These are phyloP conservation scores for Eustoma russellianum DNA, from an alignment of 257 asterid genomes.

Conservation along the genomic window DNA sequence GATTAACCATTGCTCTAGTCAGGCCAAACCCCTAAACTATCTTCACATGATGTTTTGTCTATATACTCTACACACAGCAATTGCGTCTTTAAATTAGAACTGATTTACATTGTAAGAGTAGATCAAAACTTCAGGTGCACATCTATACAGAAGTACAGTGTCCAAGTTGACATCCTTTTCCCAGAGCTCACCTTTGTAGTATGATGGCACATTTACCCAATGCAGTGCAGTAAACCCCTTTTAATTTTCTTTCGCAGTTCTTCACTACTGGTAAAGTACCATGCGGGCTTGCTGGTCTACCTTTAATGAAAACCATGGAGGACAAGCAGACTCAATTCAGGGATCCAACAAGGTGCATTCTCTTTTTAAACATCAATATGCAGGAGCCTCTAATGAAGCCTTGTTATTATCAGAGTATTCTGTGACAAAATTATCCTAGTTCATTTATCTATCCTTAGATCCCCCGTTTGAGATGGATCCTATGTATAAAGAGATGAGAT, in stretches of 20 bases:
- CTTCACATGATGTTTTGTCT: background rate
- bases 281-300: constrained; percentile 40
- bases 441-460: no score
- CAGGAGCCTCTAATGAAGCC: no score
- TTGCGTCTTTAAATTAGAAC: no score
- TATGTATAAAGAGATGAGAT: no score
- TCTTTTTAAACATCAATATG: no score
- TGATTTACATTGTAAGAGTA: no score
- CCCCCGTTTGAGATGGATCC: no score
- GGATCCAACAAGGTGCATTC: constrained; percentile 40
- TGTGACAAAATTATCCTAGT: no score
- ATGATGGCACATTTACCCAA: background rate
- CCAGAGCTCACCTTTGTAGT: background rate
- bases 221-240: background rate
- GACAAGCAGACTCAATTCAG: constrained; percentile 23
- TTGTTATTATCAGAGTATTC: no score
- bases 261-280: constrained; percentile 53
- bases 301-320: constrained; percentile 21
- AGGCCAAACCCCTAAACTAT: background rate
- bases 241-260: constrained; percentile 33
- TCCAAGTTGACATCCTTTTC: no score
- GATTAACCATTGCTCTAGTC: background rate
- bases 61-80: no score
- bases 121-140: background rate
- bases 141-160: background rate